Evolutionary conservation across 257 asterid genomes (phyloP).

Genomic region (Paraleonurus japonicus): DNA sequence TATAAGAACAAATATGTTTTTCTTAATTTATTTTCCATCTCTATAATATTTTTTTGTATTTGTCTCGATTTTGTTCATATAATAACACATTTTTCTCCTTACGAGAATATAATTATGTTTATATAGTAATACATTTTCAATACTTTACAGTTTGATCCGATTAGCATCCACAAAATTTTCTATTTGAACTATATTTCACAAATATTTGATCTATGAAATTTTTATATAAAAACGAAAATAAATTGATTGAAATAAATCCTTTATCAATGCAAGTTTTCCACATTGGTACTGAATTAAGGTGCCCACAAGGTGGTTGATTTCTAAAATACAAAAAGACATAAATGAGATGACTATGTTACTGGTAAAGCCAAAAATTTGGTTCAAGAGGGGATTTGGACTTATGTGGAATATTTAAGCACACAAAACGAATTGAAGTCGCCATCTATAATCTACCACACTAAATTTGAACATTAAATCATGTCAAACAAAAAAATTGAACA

Average conservation of each 20-base stretch:
- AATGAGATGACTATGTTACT: not conserved
- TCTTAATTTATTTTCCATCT: too few species aligned
- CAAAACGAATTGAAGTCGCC: not conserved
- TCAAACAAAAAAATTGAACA: not conserved
- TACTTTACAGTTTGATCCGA: too few species aligned
- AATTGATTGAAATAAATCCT: not conserved
- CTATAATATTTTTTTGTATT: too few species aligned
- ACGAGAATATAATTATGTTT: too few species aligned
- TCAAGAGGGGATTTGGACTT: not conserved
- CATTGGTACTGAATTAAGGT: not conserved
- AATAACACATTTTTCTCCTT: too few species aligned
- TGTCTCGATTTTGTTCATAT: too few species aligned
- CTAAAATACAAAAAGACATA: not conserved
- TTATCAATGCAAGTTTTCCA: not conserved
- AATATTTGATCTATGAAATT: too few species aligned
- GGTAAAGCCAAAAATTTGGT: conserved; percentile 5
- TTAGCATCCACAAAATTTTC: too few species aligned
- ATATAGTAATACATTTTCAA: too few species aligned
- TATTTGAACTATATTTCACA: too few species aligned
- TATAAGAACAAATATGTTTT: too few species aligned
- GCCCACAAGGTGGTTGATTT: not conserved
- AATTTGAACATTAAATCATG: not conserved
- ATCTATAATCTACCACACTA: conserved; percentile 16
- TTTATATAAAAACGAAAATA: too few species aligned
- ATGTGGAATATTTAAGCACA: not conserved